Evolutionary conservation across 441 rosid genomes (phyloP), one percentile per base, ranked within the genome.

Genomic region (Syzygium malaccense): DNA sequence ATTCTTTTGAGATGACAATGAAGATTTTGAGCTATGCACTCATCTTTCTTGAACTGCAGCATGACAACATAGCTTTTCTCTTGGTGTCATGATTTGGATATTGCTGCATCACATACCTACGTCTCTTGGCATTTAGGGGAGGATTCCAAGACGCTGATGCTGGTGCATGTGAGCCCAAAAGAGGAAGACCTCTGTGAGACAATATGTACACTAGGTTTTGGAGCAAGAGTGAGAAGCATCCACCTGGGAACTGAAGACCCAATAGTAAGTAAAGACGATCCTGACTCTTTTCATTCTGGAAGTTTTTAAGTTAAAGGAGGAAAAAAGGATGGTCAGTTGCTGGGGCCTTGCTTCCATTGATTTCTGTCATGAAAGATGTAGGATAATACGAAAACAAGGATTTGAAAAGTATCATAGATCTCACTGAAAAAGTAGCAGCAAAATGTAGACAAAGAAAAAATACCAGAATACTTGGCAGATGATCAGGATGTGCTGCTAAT

Each of bases 111-210:
- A 51, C 68, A 68, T 56, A 57, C 55, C 53, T 87, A 41, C 23
- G 71, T 88, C 86, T 80, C 90, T 6, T 68, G 66, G 56, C 88
- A 56, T 89, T 66, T 89, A 96, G 99, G 99, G 89, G 93, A 92
- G 87, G 99, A 96, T 90, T 96, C 99, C 26, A 96, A 94, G 91
- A 94, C 97, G 84, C 88, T 96, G 91, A 96, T 96, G 99, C 94
- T 96, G 87, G 97, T 96, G 85, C 99, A 96, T 91, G 90, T 96
- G 64, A 96, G 98, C 86, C 96, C 96, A 57, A 96, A 89, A 92
- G 97, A 96, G 94, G 98, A 95, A 60, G 97, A 96, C 92, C 88
- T 95, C 58, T 96, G 98, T 88, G 98, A 96, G 92, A 96, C 98
- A 54, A 92, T 96, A 90, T 95, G 97, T 80, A 93, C 99, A 88